Evolutionary conservation across 2,329 filamentous ascomycete species (phyloP).

Genomic region (Hypoxylon sp.): DNA sequence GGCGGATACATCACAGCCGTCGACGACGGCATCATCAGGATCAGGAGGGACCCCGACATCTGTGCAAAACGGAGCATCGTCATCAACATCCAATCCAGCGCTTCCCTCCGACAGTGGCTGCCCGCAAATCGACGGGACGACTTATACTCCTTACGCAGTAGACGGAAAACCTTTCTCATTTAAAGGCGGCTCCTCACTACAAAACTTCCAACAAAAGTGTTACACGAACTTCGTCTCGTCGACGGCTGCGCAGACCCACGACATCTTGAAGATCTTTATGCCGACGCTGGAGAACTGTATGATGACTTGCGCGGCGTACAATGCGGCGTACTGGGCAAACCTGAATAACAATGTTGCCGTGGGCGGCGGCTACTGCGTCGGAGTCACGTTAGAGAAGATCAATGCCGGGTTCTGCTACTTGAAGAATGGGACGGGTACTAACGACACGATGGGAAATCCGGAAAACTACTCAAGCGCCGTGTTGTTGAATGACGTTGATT

Average conservation of each 20-base stretch:
- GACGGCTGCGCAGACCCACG: conserved; percentile 32
- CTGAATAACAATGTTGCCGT: conserved; percentile 34
- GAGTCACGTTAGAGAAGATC: conserved; percentile 43
- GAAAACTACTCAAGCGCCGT: conserved; percentile 44
- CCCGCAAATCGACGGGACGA: conserved; percentile 39
- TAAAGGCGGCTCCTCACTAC: conserved; percentile 20
- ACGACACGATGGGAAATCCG: conserved; percentile 43
- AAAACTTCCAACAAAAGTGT: conserved; percentile 45
- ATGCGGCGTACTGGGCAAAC: conserved; percentile 42
- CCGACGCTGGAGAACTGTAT: conserved; percentile 47
- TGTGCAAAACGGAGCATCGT: conserved; percentile 9
- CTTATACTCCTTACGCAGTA: conserved; percentile 43
- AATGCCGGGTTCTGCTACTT: conserved; percentile 46
- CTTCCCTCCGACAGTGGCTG: conserved; percentile 44
- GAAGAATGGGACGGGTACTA: conserved; percentile 44
- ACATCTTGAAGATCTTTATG: conserved; percentile 44
- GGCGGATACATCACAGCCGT: conserved; percentile 3
- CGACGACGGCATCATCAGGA: conserved; percentile 13
- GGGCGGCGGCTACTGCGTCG: conserved; percentile 46
- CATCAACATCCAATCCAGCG: conserved; percentile 20
- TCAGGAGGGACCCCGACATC: conserved; percentile 3
- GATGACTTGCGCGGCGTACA: conserved; percentile 46
- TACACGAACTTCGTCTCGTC: conserved; percentile 42
- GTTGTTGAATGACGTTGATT: conserved; percentile 32
- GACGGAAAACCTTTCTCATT: conserved; percentile 44